Base-by-base conservation (phyloP, 805 yeast species). In the Jamesozyma gamospora region DNA sequence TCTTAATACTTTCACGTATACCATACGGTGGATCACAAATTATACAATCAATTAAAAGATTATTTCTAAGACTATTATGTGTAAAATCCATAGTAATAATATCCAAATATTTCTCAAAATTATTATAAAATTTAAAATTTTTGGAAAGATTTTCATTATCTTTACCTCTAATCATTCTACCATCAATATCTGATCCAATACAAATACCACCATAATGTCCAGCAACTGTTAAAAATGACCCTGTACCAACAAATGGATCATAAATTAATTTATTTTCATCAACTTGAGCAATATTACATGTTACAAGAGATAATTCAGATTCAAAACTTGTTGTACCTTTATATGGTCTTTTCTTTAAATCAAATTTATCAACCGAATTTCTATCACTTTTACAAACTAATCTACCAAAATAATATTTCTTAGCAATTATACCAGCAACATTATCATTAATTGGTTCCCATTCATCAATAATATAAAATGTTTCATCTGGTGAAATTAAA, bases 11-110 rank as follows among this genome's bases (percentile, higher is more conserved):
- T 60, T 92, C 98, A 50, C 98, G 70, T 2, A 92, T 94, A 11
- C 98, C 98, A 59, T 92, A 92, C 0, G 98, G 98, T 2, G 98
- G 98, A 62, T 92, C 98, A 56, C 96, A 87, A 2, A 90, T 74
- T 4, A 92, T 90, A 1, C 83, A 70, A 56, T 92, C 96, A 12
- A 92, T 69, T 21, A 49, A 55, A 18, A 92, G 61, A 46, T 72
- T 69, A 0, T 58, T 42, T 47, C 96, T 69, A 39, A 92, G 66
- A 3, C 95, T 81, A 58, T 82, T 82, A 57, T 92, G 87, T 2
- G 97, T 92, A 60, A 92, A 92, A 63, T 92, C 98, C 92, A 92
- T 84, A 13, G 94, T 79, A 49, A 85, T 49, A 0, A 82, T 80
- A 56, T 88, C 97, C 39, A 87, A 59, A 50, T 79, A 82, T 34